A percentile compares a stretch with the other conserved stretches of the same genome.
Evolutionary conservation across 2,329 filamentous ascomycete species (phyloP).

Genomic region (Fusarium sp.): DNA sequence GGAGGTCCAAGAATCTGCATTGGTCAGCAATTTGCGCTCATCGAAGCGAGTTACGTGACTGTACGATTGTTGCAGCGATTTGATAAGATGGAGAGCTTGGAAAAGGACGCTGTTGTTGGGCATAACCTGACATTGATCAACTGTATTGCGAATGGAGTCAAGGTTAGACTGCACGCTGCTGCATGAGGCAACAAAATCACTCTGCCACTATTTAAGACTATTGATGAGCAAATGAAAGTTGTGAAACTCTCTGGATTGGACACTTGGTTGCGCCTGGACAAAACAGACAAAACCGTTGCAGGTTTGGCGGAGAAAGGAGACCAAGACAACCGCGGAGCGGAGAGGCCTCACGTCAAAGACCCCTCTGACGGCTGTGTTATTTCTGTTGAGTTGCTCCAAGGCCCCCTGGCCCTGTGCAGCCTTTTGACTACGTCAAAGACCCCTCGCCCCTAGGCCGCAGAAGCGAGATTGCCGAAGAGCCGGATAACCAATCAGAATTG

Average conservation of each 20-base stretch:
- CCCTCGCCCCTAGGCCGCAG: background rate
- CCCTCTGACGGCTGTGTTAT: too few relatives aligned
- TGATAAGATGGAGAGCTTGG: background rate
- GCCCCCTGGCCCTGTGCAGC: too few relatives aligned
- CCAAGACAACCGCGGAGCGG: too few relatives aligned
- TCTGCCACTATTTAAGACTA: background rate
- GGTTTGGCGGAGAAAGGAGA: too few relatives aligned
- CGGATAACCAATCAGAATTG: background rate
- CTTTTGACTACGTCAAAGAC: too few relatives aligned
- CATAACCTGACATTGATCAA: background rate
- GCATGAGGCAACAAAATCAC: background rate
- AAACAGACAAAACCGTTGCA: too few relatives aligned
- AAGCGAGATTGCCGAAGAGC: background rate
- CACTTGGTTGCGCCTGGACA: too few relatives aligned
- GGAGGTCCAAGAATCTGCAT: conserved; percentile 57
- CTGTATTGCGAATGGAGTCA: background rate
- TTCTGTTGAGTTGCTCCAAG: too few relatives aligned
- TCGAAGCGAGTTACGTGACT: conserved; percentile 27
- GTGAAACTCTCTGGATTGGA: too few relatives aligned
- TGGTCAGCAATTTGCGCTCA: conserved; percentile 37
- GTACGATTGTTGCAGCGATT: conserved; percentile 23
- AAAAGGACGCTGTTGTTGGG: background rate
- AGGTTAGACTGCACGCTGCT: background rate
- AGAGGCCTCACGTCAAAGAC: too few relatives aligned
- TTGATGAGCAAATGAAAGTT: background rate